phyloP scores from a whole-genome alignment of 2,329 filamentous ascomycete genomes.

The Cercospora sp. region DNA sequence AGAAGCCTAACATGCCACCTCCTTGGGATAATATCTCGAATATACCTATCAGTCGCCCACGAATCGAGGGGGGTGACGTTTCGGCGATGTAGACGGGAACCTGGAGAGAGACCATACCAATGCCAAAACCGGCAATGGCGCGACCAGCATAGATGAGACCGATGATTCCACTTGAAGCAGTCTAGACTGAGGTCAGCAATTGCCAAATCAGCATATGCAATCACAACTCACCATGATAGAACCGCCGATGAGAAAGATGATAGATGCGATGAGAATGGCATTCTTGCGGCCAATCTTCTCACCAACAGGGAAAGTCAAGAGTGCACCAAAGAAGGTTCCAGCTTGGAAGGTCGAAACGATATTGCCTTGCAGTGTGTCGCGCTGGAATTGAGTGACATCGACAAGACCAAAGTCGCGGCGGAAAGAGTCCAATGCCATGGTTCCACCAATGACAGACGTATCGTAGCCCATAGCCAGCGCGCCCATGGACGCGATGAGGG shows the following conservation, averaged over 20 bases:
- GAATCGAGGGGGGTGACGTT: constrained; percentile 60
- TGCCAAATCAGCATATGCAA: not conserved
- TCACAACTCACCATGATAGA: constrained; percentile 37
- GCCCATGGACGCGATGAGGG: constrained; percentile 55
- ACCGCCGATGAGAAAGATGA: constrained; percentile 48
- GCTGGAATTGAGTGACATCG: constrained; percentile 41
- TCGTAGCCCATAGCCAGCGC: constrained; percentile 41
- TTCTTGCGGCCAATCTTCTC: constrained; percentile 53
- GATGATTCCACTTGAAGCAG: constrained; percentile 40
- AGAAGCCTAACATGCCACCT: constrained; percentile 54
- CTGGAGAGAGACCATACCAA: constrained; percentile 42
- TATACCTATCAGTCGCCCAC: constrained; percentile 65
- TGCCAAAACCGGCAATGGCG: constrained; percentile 43
- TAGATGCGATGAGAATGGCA: constrained; percentile 50
- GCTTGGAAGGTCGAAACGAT: constrained; percentile 44
- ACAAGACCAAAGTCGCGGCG: constrained; percentile 41
- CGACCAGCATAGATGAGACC: constrained; percentile 43
- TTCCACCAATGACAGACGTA: constrained; percentile 44
- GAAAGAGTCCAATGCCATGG: constrained; percentile 45
- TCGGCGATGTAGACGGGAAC: constrained; percentile 45
- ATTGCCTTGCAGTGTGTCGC: constrained; percentile 45
- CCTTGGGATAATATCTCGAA: constrained; percentile 68
- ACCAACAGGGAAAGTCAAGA: constrained; percentile 49
- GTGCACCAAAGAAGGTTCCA: constrained; percentile 44
- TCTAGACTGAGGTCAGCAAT: constrained; percentile 21